Conservation (phyloP, 2,329 filamentous ascomycete species). For the Grosmannia huntii region DNA sequence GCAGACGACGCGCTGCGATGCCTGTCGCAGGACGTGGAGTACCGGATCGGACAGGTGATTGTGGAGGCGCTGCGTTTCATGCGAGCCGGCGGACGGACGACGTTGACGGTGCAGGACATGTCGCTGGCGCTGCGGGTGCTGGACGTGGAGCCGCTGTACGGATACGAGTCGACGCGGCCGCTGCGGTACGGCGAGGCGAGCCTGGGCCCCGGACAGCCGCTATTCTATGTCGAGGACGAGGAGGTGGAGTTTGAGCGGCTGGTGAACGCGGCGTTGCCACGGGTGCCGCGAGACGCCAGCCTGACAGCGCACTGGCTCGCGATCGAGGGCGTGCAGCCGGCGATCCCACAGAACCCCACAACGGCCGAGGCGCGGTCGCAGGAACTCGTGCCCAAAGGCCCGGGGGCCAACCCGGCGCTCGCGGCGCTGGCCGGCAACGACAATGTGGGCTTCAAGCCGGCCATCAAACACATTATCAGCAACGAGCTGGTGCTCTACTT, state of each 20-base stretch:
- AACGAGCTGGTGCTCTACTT: constrained; percentile 96
- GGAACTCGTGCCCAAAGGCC: constrained; percentile 80
- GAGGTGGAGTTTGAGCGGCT: constrained; percentile 98
- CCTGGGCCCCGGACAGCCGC: constrained; percentile 79
- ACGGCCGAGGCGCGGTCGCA: constrained; percentile 70
- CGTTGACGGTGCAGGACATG: constrained; percentile 79
- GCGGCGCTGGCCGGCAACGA: constrained; percentile 75
- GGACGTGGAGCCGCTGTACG: constrained; percentile 90
- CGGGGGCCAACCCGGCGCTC: constrained; percentile 73
- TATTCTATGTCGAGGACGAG: constrained; percentile 97
- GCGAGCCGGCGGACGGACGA: constrained; percentile 78
- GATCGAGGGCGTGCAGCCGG: constrained; percentile 92
- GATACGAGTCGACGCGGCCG: constrained; percentile 85
- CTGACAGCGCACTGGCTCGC: constrained; percentile 97
- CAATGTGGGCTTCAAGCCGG: constrained; percentile 70
- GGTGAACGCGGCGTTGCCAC: constrained; percentile 90
- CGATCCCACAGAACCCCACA: constrained; percentile 92
- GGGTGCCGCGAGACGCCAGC: constrained; percentile 82
- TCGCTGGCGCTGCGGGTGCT: constrained; percentile 73
- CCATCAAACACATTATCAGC: constrained; percentile 90
- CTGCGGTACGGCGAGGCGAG: constrained; percentile 89
- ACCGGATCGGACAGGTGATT: constrained; percentile 83
- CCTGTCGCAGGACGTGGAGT: constrained; percentile 88
- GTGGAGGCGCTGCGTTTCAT: constrained; percentile 93
- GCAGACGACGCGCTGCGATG: constrained; percentile 78